Percentiles rank a stretch among this genome's conserved stretches.
These are phyloP conservation scores for Nidularia pulvinata DNA, from an alignment of 768 basidiomycete genomes.

Conservation along the genomic window DNA sequence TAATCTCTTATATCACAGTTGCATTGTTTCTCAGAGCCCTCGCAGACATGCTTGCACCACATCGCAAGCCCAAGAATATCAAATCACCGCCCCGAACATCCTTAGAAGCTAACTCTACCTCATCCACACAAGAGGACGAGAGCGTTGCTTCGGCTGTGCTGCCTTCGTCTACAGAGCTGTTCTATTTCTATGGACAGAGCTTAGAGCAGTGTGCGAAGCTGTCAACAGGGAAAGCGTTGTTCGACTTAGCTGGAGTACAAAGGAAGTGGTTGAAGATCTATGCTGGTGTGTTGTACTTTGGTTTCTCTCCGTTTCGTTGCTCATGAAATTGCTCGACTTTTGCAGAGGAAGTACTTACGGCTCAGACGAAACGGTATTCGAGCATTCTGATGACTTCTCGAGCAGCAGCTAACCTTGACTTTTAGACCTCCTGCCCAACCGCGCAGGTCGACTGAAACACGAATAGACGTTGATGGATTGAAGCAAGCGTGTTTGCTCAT, in stretches of 20 bases:
- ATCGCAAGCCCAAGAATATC: conserved; percentile 49
- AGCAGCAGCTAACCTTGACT: not conserved
- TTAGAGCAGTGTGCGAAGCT: conserved; percentile 93
- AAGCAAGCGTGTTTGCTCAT: conserved; percentile 87
- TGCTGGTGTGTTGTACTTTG: conserved; percentile 57
- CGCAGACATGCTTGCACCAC: conserved; percentile 86
- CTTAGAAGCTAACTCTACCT: conserved; percentile 51
- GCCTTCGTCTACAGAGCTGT: conserved; percentile 93
- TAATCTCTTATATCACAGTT: not conserved
- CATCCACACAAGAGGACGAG: conserved; percentile 35
- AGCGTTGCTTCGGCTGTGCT: conserved; percentile 66
- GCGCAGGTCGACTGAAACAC: conserved; percentile 78
- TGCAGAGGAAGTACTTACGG: conserved; percentile 83
- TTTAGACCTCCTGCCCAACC: conserved; percentile 31
- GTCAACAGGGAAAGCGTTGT: conserved; percentile 81
- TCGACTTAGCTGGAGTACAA: conserved; percentile 78
- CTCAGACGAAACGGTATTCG: conserved; percentile 68
- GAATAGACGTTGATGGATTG: conserved; percentile 75
- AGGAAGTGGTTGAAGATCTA: conserved; percentile 96
- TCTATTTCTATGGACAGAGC: conserved; percentile 96
- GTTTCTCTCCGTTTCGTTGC: conserved; percentile 5
- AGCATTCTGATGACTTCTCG: not conserved
- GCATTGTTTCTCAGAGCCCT: conserved; percentile 58
- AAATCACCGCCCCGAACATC: conserved; percentile 60
- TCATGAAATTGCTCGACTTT: conserved; percentile 2